Evolutionary conservation across 306 rosid species (phyloP).

Genomic region (Fragaria vesca): DNA sequence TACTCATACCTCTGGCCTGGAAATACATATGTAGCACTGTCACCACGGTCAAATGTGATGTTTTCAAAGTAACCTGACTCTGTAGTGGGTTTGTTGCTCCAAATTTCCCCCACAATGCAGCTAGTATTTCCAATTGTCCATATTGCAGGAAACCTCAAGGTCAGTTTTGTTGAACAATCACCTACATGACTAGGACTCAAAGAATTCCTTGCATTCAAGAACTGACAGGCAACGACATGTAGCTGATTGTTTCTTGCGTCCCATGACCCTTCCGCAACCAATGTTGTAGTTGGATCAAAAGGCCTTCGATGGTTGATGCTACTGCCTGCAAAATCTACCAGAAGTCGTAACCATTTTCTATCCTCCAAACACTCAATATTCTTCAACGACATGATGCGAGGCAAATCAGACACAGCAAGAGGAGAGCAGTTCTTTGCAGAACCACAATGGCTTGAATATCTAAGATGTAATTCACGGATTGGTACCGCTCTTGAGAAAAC

Average conservation of each 20-base stretch:
- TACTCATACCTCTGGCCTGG: slow-evolving; percentile 35
- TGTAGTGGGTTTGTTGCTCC: slow-evolving; percentile 39
- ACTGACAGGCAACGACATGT: slow-evolving; percentile 35
- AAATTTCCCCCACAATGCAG: slow-evolving; percentile 41
- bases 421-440: slow-evolving; percentile 50
- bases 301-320: neutral
- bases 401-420: slow-evolving; percentile 18
- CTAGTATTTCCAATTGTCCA: slow-evolving; percentile 40
- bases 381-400: slow-evolving; percentile 31
- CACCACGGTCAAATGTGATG: slow-evolving; percentile 28
- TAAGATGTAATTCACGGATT: slow-evolving; percentile 26
- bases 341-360: slow-evolving; percentile 22
- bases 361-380: slow-evolving; percentile 22
- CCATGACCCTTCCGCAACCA: slow-evolving; percentile 61
- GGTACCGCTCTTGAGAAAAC: neutral
- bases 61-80: slow-evolving; percentile 33
- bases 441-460: slow-evolving; percentile 37
- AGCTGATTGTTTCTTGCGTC: slow-evolving; percentile 33
- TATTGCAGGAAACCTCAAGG: slow-evolving; percentile 33
- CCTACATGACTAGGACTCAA: slow-evolving; percentile 28
- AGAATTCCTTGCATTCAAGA: slow-evolving; percentile 19
- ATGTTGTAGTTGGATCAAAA: slow-evolving; percentile 27
- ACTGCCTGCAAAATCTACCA: slow-evolving; percentile 22
- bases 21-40: neutral
- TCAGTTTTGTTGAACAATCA: slow-evolving; percentile 45